Conservation (phyloP, 805 yeast species). For the Pichia phayaonensis region DNA sequence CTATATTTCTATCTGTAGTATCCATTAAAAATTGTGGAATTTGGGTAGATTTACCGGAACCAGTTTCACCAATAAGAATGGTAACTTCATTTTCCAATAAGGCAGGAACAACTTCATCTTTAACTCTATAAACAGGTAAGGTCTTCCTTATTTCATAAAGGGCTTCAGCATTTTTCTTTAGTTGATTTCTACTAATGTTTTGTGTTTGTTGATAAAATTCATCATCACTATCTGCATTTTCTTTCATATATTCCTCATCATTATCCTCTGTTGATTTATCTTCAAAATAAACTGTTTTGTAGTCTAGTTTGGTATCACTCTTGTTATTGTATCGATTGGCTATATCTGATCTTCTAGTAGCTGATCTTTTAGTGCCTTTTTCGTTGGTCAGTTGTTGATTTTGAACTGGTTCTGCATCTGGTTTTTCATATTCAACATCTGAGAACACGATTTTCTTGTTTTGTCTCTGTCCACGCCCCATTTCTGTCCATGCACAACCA, state of each 20-base stretch:
- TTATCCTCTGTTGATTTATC: slow-evolving; percentile 17
- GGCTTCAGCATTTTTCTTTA: slow-evolving; percentile 35
- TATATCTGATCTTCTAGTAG: neutral
- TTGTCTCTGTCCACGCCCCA: slow-evolving; percentile 14
- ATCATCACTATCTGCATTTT: slow-evolving; percentile 20
- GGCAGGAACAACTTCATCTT: slow-evolving; percentile 51
- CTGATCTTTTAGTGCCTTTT: neutral
- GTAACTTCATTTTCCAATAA: slow-evolving; percentile 56
- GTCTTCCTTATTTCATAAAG: slow-evolving; percentile 46
- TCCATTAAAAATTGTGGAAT: slow-evolving; percentile 85
- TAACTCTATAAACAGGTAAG: slow-evolving; percentile 72
- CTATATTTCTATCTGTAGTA: slow-evolving; percentile 45
- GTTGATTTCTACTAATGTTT: slow-evolving; percentile 2
- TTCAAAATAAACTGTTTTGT: slow-evolving; percentile 21
- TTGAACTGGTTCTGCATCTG: neutral
- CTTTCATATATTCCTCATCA: slow-evolving; percentile 13
- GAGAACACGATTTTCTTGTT: slow-evolving; percentile 23
- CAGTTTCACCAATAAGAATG: slow-evolving; percentile 90
- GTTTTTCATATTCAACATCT: slow-evolving; percentile 9
- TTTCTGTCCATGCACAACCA: neutral
- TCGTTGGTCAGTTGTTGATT: neutral
- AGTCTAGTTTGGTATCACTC: neutral
- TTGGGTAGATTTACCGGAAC: slow-evolving; percentile 97
- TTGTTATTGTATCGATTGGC: neutral
- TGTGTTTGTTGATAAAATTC: slow-evolving; percentile 7